Evolutionary conservation across 139 green algal genomes (phyloP).

Genomic region (Ettlia oleoabundans): DNA sequence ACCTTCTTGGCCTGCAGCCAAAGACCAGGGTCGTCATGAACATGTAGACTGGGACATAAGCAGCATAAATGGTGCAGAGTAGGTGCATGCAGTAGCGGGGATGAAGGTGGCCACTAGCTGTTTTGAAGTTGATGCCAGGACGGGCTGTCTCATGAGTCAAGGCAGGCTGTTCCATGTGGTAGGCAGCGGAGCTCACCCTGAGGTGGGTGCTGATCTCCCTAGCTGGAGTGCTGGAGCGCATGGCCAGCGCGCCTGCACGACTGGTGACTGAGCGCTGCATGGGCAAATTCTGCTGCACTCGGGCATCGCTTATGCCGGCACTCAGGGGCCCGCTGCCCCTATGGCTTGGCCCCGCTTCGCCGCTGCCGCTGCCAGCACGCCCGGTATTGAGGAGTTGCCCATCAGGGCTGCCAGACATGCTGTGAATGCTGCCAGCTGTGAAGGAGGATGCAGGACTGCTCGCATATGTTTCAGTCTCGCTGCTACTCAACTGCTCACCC

Average conservation of each 20-base stretch:
- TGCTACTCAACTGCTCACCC: not conserved
- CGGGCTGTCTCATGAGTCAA: too few relatives aligned
- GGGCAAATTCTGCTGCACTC: not conserved
- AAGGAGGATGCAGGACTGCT: slow-evolving; percentile 20
- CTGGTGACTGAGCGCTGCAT: slow-evolving; percentile 11
- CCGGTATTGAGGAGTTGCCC: too few relatives aligned
- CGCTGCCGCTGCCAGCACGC: too few relatives aligned
- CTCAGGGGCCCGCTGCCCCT: not conserved
- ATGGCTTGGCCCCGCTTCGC: too few relatives aligned
- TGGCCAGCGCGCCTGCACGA: not conserved
- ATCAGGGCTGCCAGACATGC: too few relatives aligned
- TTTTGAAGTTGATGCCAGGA: too few relatives aligned
- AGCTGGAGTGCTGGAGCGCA: not conserved
- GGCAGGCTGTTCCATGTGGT: too few relatives aligned
- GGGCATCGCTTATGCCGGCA: not conserved
- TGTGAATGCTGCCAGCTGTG: not conserved
- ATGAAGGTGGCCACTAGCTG: not conserved
- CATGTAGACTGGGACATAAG: not conserved
- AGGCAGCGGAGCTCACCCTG: too few relatives aligned
- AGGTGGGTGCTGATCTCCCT: slow-evolving; percentile 32
- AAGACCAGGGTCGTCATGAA: not conserved
- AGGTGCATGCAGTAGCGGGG: not conserved
- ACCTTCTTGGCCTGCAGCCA: slow-evolving; percentile 22
- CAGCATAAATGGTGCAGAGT: too few relatives aligned
- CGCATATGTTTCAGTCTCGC: not conserved